phyloP scores from a whole-genome alignment of 2,329 filamentous ascomycete species.

The Fusarium citri region DNA sequence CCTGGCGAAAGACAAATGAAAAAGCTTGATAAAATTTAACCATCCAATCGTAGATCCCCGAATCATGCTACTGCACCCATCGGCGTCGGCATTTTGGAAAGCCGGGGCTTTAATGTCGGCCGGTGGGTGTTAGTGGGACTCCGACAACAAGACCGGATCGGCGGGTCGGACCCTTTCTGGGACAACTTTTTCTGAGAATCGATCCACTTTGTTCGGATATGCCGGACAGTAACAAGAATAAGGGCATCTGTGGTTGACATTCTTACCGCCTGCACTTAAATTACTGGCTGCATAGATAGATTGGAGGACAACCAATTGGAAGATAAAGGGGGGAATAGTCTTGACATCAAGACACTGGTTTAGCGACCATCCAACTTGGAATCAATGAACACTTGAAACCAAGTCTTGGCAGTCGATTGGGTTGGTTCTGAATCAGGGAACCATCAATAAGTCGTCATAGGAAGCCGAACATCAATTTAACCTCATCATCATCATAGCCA shows the following conservation, averaged over 20 bases:
- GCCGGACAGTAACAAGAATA: slow-evolving; percentile 8
- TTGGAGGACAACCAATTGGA: slow-evolving; percentile 8
- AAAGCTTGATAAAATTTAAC: neutral
- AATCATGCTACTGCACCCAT: slow-evolving; percentile 8
- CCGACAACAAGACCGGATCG: slow-evolving; percentile 34
- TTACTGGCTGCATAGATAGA: neutral
- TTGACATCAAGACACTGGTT: slow-evolving; percentile 23
- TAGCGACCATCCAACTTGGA: slow-evolving; percentile 21
- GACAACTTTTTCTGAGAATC: slow-evolving; percentile 17
- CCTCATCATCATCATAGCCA: slow-evolving; percentile 12
- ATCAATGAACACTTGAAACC: slow-evolving; percentile 24
- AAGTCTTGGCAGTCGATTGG: slow-evolving; percentile 8
- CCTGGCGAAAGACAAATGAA: neutral
- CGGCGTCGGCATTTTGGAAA: slow-evolving; percentile 19
- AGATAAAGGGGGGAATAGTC: slow-evolving; percentile 4
- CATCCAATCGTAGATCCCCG: slow-evolving; percentile 5
- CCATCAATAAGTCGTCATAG: slow-evolving; percentile 34
- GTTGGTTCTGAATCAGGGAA: slow-evolving; percentile 32
- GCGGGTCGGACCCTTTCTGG: slow-evolving; percentile 25
- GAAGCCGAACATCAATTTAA: slow-evolving; percentile 14
- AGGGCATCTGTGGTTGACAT: neutral
- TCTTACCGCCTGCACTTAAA: slow-evolving; percentile 3
- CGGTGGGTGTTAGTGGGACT: slow-evolving; percentile 25
- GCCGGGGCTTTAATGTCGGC: slow-evolving; percentile 20
- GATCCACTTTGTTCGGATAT: slow-evolving; percentile 37